phyloP scores from a whole-genome alignment of 208 protist species.

The Trypanosoma melophagium region DNA sequence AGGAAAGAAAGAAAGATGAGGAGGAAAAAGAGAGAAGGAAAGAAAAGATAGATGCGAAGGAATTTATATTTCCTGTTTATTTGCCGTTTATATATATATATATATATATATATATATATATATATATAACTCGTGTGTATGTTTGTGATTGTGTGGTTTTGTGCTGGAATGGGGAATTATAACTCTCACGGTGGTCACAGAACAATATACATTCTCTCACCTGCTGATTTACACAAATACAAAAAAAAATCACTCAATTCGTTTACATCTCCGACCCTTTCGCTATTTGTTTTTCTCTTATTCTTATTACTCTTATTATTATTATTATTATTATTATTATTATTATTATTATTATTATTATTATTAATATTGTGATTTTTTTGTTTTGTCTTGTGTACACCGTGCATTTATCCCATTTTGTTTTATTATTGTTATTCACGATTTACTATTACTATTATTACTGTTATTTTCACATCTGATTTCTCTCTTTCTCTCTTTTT shows the following conservation, averaged over 20 bases:
- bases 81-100: background rate
- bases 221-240: too few relatives aligned
- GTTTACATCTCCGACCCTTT: too few relatives aligned
- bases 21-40: background rate
- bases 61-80: background rate
- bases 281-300: too few relatives aligned
- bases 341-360: background rate
- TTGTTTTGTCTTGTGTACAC: background rate
- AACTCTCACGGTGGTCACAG: too few relatives aligned
- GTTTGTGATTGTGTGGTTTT: too few relatives aligned
- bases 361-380: background rate
- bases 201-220: too few relatives aligned
- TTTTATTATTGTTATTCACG: constrained; percentile 5
- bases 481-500: constrained; percentile 20
- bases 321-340: background rate
- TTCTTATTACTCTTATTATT: too few relatives aligned
- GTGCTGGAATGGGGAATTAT: too few relatives aligned
- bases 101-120: too few relatives aligned
- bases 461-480: constrained; percentile 7
- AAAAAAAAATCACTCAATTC: too few relatives aligned
- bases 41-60: background rate
- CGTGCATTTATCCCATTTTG: constrained; percentile 4
- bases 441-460: constrained; percentile 9
- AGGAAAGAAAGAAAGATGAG: constrained; percentile 2
- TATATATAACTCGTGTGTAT: too few relatives aligned